These are phyloP conservation scores for Aspergillus proliferans DNA, from an alignment of 2,329 filamentous ascomycete species.

Conservation along the genomic window DNA sequence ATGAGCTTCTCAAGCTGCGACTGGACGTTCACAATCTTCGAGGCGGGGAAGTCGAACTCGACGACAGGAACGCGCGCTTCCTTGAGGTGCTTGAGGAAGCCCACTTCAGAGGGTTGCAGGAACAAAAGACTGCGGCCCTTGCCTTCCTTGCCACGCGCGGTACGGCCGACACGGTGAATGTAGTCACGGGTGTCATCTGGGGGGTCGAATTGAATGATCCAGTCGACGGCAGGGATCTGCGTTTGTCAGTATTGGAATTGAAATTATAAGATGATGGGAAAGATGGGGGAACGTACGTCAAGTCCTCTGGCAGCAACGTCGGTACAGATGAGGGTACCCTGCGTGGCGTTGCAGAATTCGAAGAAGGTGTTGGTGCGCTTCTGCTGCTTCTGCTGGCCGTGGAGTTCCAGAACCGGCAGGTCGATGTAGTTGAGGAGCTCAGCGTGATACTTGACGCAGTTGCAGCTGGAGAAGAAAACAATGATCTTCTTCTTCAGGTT, in stretches of 20 bases:
- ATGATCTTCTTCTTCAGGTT: constrained; percentile 96
- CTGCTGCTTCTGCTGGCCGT: constrained; percentile 97
- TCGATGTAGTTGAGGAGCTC: constrained; percentile 98
- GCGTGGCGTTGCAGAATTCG: constrained; percentile 80
- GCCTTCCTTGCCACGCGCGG: constrained; percentile 73
- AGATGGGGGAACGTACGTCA: constrained; percentile 53
- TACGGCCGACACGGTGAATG: constrained; percentile 93
- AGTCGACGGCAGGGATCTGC: constrained; percentile 86
- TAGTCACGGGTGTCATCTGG: constrained; percentile 87
- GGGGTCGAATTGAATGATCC: constrained; percentile 93
- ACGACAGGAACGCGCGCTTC: constrained; percentile 87
- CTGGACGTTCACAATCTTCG: constrained; percentile 87
- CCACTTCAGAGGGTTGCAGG: constrained; percentile 83
- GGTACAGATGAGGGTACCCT: constrained; percentile 88
- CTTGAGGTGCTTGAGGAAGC: constrained; percentile 86
- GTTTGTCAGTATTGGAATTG: constrained; percentile 5
- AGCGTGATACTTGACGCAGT: constrained; percentile 90
- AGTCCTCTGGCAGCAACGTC: constrained; percentile 93
- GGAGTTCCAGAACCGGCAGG: constrained; percentile 75
- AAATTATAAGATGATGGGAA: neutral
- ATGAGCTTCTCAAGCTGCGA: constrained; percentile 92
- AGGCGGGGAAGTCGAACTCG: constrained; percentile 89
- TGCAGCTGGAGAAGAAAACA: constrained; percentile 89
- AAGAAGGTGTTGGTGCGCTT: constrained; percentile 99
- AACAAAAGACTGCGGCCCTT: constrained; percentile 91